A percentile compares a stretch with the other conserved stretches of the same genome.
Conservation (phyloP, 169 alveolate genomes). For the Plasmodium gallinaceum region DNA sequence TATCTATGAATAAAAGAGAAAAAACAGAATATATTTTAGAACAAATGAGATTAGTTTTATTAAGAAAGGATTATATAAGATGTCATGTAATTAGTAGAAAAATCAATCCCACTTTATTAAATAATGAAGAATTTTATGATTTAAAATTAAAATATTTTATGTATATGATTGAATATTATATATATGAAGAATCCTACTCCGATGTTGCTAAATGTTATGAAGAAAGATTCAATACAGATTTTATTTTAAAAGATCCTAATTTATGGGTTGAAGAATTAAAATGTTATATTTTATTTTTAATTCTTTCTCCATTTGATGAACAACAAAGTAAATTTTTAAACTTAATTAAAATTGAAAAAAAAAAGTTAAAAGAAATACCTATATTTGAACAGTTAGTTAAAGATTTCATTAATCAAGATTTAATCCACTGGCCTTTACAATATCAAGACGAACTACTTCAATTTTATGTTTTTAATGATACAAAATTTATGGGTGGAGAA, state of each 20-base stretch:
- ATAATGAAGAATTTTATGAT: slow-evolving; percentile 74
- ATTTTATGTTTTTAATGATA: slow-evolving; percentile 51
- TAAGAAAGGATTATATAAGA: slow-evolving; percentile 83
- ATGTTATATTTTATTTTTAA: slow-evolving; percentile 58
- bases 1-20: slow-evolving; percentile 79
- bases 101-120: slow-evolving; percentile 80
- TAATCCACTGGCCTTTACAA: slow-evolving; percentile 78
- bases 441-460: slow-evolving; percentile 69
- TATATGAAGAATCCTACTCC: slow-evolving; percentile 78
- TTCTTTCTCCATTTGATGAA: slow-evolving; percentile 57
- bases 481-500: slow-evolving; percentile 64
- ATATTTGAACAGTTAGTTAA: slow-evolving; percentile 66
- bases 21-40: slow-evolving; percentile 82
- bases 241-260: slow-evolving; percentile 26
- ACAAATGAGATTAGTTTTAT: slow-evolving; percentile 84
- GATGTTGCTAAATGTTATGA: slow-evolving; percentile 81
- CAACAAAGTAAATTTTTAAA: slow-evolving; percentile 60
- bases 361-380: slow-evolving; percentile 79
- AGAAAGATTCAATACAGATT: slow-evolving; percentile 51
- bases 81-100: slow-evolving; percentile 83
- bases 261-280: slow-evolving; percentile 61
- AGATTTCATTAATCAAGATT: slow-evolving; percentile 79
- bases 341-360: slow-evolving; percentile 61
- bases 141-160: slow-evolving; percentile 78
- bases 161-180: slow-evolving; percentile 84